A percentile compares a stretch with the other conserved stretches of the same genome.
Conservation (phyloP, 2,329 filamentous ascomycete species). For the Hortaea werneckii region DNA sequence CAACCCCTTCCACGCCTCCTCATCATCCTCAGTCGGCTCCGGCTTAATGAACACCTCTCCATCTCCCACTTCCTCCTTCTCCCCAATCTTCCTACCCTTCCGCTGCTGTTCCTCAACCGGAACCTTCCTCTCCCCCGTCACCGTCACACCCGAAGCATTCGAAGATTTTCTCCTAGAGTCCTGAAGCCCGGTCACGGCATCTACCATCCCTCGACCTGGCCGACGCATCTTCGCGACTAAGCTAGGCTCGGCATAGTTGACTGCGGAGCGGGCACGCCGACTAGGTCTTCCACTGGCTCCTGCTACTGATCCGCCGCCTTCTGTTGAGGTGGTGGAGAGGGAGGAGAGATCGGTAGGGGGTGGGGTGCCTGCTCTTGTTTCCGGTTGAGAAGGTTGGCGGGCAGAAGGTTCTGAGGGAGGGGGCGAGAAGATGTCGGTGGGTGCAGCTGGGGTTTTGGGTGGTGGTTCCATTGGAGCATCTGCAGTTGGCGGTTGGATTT, state of each 20-base stretch:
- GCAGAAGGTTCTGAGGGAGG: constrained; percentile 33
- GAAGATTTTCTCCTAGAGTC: constrained; percentile 10
- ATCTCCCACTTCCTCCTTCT: neutral
- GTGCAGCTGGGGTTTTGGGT: constrained; percentile 20
- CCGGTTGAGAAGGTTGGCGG: neutral
- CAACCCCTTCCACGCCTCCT: constrained; percentile 12
- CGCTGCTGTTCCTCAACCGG: constrained; percentile 1
- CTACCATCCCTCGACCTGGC: constrained; percentile 36
- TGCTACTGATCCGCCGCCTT: constrained; percentile 7
- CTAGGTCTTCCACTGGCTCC: constrained; percentile 27
- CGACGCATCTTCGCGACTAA: constrained; percentile 41
- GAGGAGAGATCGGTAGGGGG: constrained; percentile 30
- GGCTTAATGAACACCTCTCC: constrained; percentile 16
- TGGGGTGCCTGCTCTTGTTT: constrained; percentile 29
- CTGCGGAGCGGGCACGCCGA: constrained; percentile 35
- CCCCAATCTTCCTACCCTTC: too few species aligned
- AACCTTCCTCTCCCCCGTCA: constrained; percentile 8
- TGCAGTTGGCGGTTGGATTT: constrained; percentile 12
- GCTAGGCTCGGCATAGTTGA: constrained; percentile 41
- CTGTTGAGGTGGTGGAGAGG: constrained; percentile 20
- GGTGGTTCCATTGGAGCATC: constrained; percentile 2
- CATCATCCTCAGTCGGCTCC: constrained; percentile 19
- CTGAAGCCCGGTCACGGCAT: constrained; percentile 31
- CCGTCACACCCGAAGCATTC: constrained; percentile 14
- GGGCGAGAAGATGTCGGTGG: constrained; percentile 33